Percentiles rank a stretch among this genome's conserved stretches.
Evolutionary conservation across 1,139 yeast species (phyloP).

Genomic region (Suhomyces terraborum): DNA sequence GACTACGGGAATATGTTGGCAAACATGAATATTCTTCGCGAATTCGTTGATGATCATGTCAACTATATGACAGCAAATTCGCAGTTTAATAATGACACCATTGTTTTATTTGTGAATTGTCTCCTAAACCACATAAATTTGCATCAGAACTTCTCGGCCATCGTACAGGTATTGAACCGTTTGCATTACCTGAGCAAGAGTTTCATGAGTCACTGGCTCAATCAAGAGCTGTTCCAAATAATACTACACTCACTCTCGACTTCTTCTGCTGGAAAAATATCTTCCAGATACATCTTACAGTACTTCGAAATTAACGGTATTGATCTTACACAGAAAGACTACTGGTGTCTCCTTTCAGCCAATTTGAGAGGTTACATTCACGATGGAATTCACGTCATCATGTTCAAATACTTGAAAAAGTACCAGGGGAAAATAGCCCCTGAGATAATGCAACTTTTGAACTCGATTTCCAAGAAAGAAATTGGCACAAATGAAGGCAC

Average conservation of each 20-base stretch:
- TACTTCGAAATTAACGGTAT: slow-evolving; percentile 20
- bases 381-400: slow-evolving; percentile 30
- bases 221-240: slow-evolving; percentile 35
- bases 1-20: slow-evolving; percentile 37
- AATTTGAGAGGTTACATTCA: slow-evolving; percentile 28
- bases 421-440: slow-evolving; percentile 17
- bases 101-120: slow-evolving; percentile 39
- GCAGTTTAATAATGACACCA: slow-evolving; percentile 24
- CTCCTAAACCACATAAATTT: slow-evolving; percentile 38
- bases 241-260: slow-evolving; percentile 31
- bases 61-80: slow-evolving; percentile 23
- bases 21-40: slow-evolving; percentile 27
- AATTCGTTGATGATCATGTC: slow-evolving; percentile 30
- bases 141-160: slow-evolving; percentile 41
- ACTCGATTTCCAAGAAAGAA: slow-evolving; percentile 19
- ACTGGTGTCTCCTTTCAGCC: slow-evolving; percentile 30
- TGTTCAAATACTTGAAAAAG: slow-evolving; percentile 29
- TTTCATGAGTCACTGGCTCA: slow-evolving; percentile 27
- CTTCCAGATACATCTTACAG: slow-evolving; percentile 29
- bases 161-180: slow-evolving; percentile 26
- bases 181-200: slow-evolving; percentile 23
- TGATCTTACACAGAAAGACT: slow-evolving; percentile 20
- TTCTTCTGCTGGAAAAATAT: slow-evolving; percentile 32
- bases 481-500: slow-evolving; percentile 16
- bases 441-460: slow-evolving; percentile 18